Conservation (phyloP, 495 filamentous ascomycete genomes). For the Neurospora sp. region DNA sequence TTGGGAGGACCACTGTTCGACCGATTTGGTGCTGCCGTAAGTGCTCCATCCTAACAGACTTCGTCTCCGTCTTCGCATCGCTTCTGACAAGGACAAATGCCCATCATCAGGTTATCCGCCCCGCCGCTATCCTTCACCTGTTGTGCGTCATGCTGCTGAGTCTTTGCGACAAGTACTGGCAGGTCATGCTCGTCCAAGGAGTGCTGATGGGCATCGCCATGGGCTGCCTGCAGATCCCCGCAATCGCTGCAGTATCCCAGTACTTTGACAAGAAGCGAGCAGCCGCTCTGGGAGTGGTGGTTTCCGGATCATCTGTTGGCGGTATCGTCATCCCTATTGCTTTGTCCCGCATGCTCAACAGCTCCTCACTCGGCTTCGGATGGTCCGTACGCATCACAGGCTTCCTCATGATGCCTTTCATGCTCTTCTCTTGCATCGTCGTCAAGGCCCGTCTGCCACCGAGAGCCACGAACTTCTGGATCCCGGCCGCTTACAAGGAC, state of each 20-base stretch:
- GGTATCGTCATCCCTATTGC: constrained; percentile 44
- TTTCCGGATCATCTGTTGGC: constrained; percentile 48
- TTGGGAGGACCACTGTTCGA: constrained; percentile 42
- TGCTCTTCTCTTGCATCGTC: constrained; percentile 30
- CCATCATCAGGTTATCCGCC: constrained; percentile 25
- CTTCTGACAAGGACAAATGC: not conserved
- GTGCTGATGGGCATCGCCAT: constrained; percentile 44
- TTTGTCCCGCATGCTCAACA: constrained; percentile 31
- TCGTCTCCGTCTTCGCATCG: not conserved
- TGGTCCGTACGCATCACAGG: constrained; percentile 51
- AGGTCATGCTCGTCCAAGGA: constrained; percentile 54
- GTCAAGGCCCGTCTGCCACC: constrained; percentile 38
- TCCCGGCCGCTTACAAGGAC: constrained; percentile 33
- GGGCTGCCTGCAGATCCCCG: constrained; percentile 41
- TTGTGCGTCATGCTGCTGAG: constrained; percentile 46
- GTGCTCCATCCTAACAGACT: not conserved
- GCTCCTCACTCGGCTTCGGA: constrained; percentile 39
- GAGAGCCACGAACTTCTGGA: constrained; percentile 30
- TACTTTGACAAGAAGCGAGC: constrained; percentile 46
- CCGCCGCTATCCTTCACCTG: constrained; percentile 28
- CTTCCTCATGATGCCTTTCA: constrained; percentile 42
- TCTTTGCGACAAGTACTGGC: constrained; percentile 48
- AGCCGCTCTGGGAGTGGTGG: constrained; percentile 43
- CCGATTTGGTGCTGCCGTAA: constrained; percentile 34
- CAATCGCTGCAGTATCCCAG: constrained; percentile 42